Evolutionary conservation across 441 rosid genomes (phyloP), one percentile per base, ranked within the genome.

Genomic region (Adansonia rubrostipa): DNA sequence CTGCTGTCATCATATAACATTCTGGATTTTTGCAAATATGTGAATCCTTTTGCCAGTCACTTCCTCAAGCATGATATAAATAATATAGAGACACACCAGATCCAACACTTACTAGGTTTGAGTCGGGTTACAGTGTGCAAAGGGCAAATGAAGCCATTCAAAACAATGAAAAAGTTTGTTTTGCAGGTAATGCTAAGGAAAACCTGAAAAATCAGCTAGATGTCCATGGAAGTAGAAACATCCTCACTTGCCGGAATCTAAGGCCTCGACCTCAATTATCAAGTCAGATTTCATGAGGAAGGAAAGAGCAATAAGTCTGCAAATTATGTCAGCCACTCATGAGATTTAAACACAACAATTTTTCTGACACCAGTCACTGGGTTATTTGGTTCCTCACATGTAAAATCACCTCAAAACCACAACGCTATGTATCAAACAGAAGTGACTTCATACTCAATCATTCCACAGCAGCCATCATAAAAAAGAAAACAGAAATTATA

Each of bases 201-300:
- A 85, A 90, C 93, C 90, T 86, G 91, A 84, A 85, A 82, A 76
- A 81, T 74, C 89, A 88, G 88, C 72, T 83, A 89, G 82, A 88
- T 83, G 86, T 81, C 82, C 87, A 76, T 83, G 85, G 90, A 87
- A 84, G 87, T 68, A 81, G 91, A 84, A 85, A 82, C 80, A 83
- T 79, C 89, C 87, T 47, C 87, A 79, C 77, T 83, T 62, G 88
- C 88, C 77, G 80, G 82, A 79, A 85, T 80, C 81, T 78, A 78
- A 84, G 83, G 86, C 91, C 88, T 75, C 71, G 80, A 76, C 82
- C 86, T 79, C 91, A 86, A 87, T 80, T 82, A 86, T 75, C 87
- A 85, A 82, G 78, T 85, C 87, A 87, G 81, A 88, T 83, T 77
- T 84, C 85, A 85, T 74, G 86, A 81, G 57, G 84, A 82, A 82